These are phyloP conservation scores for Trichoderma reesei DNA, from an alignment of 495 filamentous ascomycete genomes.

Conservation along the genomic window DNA sequence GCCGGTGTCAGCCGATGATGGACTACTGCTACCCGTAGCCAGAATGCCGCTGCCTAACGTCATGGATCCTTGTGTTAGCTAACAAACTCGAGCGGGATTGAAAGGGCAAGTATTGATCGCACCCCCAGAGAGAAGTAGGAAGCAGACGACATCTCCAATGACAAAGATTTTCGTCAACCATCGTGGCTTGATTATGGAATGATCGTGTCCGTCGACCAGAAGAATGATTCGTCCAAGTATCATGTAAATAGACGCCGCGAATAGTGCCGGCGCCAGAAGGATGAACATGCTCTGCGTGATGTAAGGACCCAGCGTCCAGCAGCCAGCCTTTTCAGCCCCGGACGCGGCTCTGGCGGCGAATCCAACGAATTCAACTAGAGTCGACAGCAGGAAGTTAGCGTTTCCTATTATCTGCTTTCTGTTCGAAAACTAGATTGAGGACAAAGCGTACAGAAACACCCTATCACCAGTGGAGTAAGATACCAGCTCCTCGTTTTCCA, in stretches of 20 bases:
- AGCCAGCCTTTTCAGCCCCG: not conserved
- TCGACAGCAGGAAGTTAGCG: too few relatives aligned
- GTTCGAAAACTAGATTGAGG: not conserved
- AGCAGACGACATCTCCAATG: conserved; percentile 32
- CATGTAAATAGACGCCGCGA: conserved; percentile 51
- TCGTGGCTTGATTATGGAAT: conserved; percentile 26
- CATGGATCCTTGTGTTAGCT: not conserved
- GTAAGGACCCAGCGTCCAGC: conserved; percentile 11
- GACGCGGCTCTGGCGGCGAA: conserved; percentile 12
- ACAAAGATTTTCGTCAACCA: conserved; percentile 45
- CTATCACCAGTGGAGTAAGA: conserved; percentile 1
- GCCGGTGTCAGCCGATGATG: not conserved
- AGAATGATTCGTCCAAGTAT: conserved; percentile 39
- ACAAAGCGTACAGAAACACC: not conserved
- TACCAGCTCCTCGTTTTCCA: not conserved
- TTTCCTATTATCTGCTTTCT: too few relatives aligned
- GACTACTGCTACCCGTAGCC: not conserved
- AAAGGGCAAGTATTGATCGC: not conserved
- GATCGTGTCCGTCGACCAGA: conserved; percentile 26
- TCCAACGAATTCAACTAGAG: conserved; percentile 10
- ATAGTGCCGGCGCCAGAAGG: conserved; percentile 29
- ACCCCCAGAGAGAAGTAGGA: conserved; percentile 19
- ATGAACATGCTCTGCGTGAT: conserved; percentile 20
- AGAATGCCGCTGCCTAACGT: not conserved
- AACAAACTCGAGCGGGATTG: not conserved